These are phyloP conservation scores for Adansonia digitata DNA, from an alignment of 345 rosid species.

Conservation along the genomic window DNA sequence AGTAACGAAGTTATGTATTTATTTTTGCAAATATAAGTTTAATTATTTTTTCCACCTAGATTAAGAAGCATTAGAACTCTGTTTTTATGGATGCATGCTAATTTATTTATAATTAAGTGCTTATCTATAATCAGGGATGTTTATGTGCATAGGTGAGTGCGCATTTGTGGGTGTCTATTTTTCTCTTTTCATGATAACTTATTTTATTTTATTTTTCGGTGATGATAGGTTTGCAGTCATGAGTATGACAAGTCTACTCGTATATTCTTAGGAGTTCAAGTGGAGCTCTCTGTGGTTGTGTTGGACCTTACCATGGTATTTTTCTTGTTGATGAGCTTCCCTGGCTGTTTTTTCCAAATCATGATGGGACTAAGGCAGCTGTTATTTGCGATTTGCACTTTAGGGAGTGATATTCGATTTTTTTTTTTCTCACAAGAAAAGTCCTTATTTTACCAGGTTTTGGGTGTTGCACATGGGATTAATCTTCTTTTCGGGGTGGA, in stretches of 20 bases:
- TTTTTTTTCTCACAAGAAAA: slow-evolving; percentile 16
- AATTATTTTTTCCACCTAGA: not conserved
- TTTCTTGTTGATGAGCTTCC: slow-evolving; percentile 8
- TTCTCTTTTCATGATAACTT: not conserved
- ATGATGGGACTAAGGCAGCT: not conserved
- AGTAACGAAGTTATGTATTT: too few species aligned
- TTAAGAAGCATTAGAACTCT: not conserved
- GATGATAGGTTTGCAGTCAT: slow-evolving; percentile 64
- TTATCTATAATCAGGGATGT: not conserved
- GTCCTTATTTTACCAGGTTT: slow-evolving; percentile 47
- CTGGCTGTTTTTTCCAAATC: slow-evolving; percentile 1
- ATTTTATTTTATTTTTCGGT: slow-evolving; percentile 2
- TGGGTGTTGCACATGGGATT: slow-evolving; percentile 90
- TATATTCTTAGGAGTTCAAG: slow-evolving; percentile 79
- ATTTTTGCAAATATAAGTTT: not conserved
- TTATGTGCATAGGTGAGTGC: not conserved
- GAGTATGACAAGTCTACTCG: slow-evolving; percentile 82
- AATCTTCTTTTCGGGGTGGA: slow-evolving; percentile 85
- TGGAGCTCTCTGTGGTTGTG: slow-evolving; percentile 61
- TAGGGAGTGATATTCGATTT: not conserved
- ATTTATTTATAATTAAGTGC: not conserved
- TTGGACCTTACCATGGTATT: slow-evolving; percentile 84
- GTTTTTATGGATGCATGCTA: not conserved
- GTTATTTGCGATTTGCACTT: not conserved
- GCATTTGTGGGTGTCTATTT: not conserved